A percentile compares a stretch with the other conserved stretches of the same genome.
phyloP scores from a whole-genome alignment of 352 stramenopile species.

The Pythium brachiatum region DNA sequence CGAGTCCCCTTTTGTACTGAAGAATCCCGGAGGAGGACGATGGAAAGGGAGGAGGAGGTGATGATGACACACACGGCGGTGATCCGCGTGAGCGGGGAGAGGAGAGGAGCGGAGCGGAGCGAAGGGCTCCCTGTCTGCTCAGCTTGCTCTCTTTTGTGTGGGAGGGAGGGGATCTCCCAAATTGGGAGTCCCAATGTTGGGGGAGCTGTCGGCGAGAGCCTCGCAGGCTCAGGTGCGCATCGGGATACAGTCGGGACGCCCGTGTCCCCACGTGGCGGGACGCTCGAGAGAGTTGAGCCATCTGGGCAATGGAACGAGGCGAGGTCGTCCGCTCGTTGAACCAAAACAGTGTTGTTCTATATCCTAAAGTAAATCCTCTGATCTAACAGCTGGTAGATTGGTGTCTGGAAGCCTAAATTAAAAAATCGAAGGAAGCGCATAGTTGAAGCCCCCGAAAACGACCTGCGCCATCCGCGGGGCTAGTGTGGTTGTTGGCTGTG shows the following conservation, averaged over 20 bases:
- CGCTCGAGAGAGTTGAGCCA: conserved; percentile 3
- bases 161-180: too few species aligned
- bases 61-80: not conserved
- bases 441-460: not conserved
- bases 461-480: too few species aligned
- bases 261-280: not conserved
- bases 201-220: not conserved
- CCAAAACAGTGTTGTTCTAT: not conserved
- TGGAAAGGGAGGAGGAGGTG: not conserved
- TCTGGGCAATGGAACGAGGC: not conserved
- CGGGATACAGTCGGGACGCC: not conserved
- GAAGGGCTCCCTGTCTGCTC: not conserved
- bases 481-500: too few species aligned
- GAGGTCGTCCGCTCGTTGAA: not conserved
- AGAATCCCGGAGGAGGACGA: not conserved
- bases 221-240: not conserved
- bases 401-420: not conserved
- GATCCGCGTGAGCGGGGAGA: not conserved
- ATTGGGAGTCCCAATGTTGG: too few species aligned
- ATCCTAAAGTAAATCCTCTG: not conserved
- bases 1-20: not conserved
- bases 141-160: not conserved
- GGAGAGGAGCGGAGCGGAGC: not conserved
- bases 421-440: conserved; percentile 10
- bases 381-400: not conserved